Base-by-base conservation (phyloP, 2,329 filamentous ascomycete genomes). In the Aspergillus awamori region DNA sequence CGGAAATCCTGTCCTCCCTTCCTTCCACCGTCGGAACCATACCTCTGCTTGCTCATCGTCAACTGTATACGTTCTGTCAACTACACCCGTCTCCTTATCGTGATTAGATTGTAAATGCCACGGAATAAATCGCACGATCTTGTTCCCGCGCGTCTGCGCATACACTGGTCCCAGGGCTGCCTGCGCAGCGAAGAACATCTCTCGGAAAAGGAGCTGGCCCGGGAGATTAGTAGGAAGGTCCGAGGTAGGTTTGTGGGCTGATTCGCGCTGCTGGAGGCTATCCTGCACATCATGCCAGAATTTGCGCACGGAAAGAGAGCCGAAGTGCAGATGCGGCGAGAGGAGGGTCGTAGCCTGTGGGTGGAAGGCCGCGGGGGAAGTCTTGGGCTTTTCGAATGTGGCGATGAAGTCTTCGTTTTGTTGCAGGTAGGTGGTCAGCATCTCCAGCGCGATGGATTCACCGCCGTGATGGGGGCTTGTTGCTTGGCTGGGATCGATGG, bases 131-230 rank as follows among this genome's bases (percentile, higher is more conserved):
- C 89, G 83, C 41, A 86, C 89, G 64, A 88, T 78, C 0, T 82
- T 74, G 68, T 93, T 93, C 38, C 84, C 84, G 53, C 84, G 79
- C 0, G 88, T 88, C 68, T 91, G 89, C 1, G 78, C 81, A 67
- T 91, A 93, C 0, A 79, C 69, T 33, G 83, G 80, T 0, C 90
- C 90, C 1, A 92, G 77, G 0, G 85, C 82, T 0, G 89, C 89
- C 71, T 93, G 89, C 0, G 90, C 89, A 13, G 85, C 89, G 67
- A 93, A 93, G 75, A 93, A 93, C 90, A 93, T 93, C 71, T 93
- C 90, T 15, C 90, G 83, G 73, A 93, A 93, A 10, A 92, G 79
- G 1, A 93, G 76, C 67, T 93, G 90, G 2, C 90, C 90, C 0
- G 84, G 87, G 15, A 93, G 74, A 63, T 86, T 90, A n/a, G 86